Percentiles rank a stretch among this genome's conserved stretches.
phyloP scores from a whole-genome alignment of 176 grass and related monocot genomes.

The Themeda triandra region DNA sequence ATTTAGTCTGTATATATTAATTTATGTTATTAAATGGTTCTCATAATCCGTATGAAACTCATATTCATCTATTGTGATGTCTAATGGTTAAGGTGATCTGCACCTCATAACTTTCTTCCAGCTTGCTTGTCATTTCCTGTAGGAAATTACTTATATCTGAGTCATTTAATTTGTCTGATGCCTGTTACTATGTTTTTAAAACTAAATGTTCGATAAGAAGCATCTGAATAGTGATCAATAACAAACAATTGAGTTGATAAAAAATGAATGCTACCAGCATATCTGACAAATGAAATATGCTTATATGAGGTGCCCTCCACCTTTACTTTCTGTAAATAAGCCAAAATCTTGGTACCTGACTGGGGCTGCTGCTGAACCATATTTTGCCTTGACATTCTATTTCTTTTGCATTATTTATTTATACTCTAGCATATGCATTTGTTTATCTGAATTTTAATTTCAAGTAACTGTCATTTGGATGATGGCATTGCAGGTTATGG shows the following conservation, averaged over 20 bases:
- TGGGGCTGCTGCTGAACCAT: neutral
- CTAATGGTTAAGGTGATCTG: neutral
- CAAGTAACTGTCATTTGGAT: slow-evolving; percentile 8
- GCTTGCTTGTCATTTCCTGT: neutral
- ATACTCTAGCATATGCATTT: neutral
- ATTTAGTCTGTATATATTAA: neutral
- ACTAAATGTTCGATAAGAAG: neutral
- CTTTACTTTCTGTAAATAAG: neutral
- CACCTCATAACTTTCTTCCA: neutral
- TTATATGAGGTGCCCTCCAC: neutral
- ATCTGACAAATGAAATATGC: neutral
- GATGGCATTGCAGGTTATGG: slow-evolving; percentile 68
- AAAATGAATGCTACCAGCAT: neutral
- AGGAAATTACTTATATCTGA: neutral
- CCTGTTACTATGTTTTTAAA: neutral
- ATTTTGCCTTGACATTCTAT: neutral
- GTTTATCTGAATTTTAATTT: neutral
- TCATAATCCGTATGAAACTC: neutral
- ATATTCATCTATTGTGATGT: neutral
- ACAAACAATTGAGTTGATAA: neutral
- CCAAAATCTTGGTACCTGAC: neutral
- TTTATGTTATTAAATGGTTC: neutral
- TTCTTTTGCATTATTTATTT: neutral
- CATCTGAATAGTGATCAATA: neutral
- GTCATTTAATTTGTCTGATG: neutral